Conservation (phyloP, 2,329 filamentous ascomycete genomes). For the Chaetoscypha palmicola region DNA sequence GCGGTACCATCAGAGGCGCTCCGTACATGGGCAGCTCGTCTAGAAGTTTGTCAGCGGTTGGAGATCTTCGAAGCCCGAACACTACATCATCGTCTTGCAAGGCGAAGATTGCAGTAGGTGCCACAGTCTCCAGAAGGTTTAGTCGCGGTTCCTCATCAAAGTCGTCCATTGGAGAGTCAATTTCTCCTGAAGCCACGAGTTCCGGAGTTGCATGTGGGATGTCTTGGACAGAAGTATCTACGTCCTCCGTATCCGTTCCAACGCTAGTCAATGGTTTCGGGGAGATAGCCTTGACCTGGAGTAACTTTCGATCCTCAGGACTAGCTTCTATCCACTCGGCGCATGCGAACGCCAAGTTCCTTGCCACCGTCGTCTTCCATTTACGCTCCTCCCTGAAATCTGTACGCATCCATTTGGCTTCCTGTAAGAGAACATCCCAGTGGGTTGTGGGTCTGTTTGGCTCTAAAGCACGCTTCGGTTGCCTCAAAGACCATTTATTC, state of each 20-base stretch:
- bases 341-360: constrained; percentile 74
- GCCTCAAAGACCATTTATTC: constrained; percentile 87
- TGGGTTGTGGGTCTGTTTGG: constrained; percentile 71
- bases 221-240: constrained; percentile 23
- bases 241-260: constrained; percentile 31
- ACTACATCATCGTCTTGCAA: constrained; percentile 76
- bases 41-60: constrained; percentile 68
- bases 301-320: constrained; percentile 52
- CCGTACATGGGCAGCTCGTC: constrained; percentile 77
- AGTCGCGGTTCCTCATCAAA: constrained; percentile 31
- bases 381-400: constrained; percentile 92
- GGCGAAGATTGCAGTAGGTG: constrained; percentile 76
- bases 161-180: constrained; percentile 46
- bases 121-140: constrained; percentile 37
- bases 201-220: constrained; percentile 54
- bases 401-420: constrained; percentile 97
- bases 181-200: constrained; percentile 56
- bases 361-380: constrained; percentile 80
- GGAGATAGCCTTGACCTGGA: constrained; percentile 57
- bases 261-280: constrained; percentile 21
- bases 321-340: constrained; percentile 69
- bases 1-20: constrained; percentile 52
- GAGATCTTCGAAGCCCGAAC: constrained; percentile 68
- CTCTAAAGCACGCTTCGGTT: constrained; percentile 78
- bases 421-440: constrained; percentile 78